Base-by-base conservation (phyloP, 2,329 filamentous ascomycete genomes). In the Apiospora aurea region DNA sequence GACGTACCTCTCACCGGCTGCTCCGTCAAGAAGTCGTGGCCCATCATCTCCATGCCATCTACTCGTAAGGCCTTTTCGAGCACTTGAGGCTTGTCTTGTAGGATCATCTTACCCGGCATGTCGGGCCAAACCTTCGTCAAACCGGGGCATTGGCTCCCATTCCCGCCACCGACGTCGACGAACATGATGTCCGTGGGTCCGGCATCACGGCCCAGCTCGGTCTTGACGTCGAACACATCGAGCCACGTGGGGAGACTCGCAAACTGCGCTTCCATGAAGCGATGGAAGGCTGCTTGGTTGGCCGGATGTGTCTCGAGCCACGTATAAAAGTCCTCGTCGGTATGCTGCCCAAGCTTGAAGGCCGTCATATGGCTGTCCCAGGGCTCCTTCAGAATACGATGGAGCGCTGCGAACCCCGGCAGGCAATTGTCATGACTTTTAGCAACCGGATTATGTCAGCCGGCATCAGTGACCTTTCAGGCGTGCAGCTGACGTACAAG, bases 241-340 rank as follows among this genome's bases (percentile, higher is more conserved):
- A 67, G 64, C 64, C 38, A 67, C 11, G 64, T 67, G 11, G 64
- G 38, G 6, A 67, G 38, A 29, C 64, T 67, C 21, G 64, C 64
- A 13, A 67, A 67, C 26, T 67, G 64, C 6, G 64, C 26, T 16
- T 67, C 64, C 64, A 67, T 67, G n/a, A 67, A 67, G n/a, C 38
- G 64, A 11, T 67, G 64, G 16, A 67, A 67, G 38, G 64, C 64
- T 2, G 64, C 64, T 14, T 67, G 64, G 38, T 29, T 46, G 11
- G 38, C 4, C 24, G 64, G 64, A 16, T 44, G 64, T 21, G 64
- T 43, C 44, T 44, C 64, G 14, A 67, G 13, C 64, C 64, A 67
- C 8, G 38, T 67, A 4, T 67, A 67, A 10, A 67, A 67, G 41
- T 67, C 64, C n/a, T 44, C 38, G 1, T 67, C 64, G 10, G 64